phyloP scores from a whole-genome alignment of 805 yeast genomes.

The Nakazawaea anatomiae region DNA sequence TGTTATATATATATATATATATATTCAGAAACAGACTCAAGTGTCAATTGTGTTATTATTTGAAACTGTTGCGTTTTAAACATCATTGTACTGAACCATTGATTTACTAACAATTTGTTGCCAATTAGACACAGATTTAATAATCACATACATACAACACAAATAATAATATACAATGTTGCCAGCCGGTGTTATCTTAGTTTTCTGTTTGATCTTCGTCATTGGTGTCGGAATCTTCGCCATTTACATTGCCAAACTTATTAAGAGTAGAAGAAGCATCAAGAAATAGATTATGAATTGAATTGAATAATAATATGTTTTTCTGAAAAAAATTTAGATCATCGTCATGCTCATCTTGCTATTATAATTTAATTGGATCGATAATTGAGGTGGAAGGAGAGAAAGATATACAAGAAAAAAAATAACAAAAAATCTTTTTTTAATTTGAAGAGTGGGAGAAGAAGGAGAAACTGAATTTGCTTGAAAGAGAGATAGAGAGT shows the following conservation, averaged over 20 bases:
- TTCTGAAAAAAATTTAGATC: neutral
- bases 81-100: too few species aligned
- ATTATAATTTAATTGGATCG: too few species aligned
- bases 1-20: too few species aligned
- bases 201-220: slow-evolving; percentile 48
- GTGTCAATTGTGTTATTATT: neutral
- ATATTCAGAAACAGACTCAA: neutral
- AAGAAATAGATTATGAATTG: slow-evolving; percentile 5
- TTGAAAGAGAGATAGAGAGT: too few species aligned
- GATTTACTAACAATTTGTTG: neutral
- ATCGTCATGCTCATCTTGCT: neutral
- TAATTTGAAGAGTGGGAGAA: too few species aligned
- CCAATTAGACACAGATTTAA: neutral
- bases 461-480: too few species aligned
- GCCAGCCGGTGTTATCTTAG: slow-evolving; percentile 63
- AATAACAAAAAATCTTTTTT: too few species aligned
- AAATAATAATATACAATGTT: slow-evolving; percentile 33
- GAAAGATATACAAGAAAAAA: too few species aligned
- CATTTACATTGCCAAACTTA: slow-evolving; percentile 25
- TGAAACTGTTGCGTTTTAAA: too few species aligned
- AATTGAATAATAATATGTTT: neutral
- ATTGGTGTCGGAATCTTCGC: slow-evolving; percentile 26
- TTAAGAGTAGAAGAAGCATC: slow-evolving; percentile 14
- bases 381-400: too few species aligned
- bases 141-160: neutral